Conservation (phyloP, 2,329 filamentous ascomycete species). For the Arthrobotrys megalospora region DNA sequence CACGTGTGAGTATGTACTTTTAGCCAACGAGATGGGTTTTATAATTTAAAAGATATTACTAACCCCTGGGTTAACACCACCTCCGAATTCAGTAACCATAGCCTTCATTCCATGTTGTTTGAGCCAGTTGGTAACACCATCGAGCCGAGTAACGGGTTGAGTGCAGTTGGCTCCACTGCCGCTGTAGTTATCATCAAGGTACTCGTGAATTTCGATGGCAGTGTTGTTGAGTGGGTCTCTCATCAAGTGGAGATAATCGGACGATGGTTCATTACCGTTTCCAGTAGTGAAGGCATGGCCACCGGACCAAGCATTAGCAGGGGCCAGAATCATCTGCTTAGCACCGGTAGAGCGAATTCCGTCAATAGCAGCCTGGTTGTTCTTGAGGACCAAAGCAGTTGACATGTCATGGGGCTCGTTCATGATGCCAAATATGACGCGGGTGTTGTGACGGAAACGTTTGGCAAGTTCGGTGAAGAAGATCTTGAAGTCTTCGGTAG, state of each 20-base stretch:
- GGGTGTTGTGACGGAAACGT: conserved; percentile 70
- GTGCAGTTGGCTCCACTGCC: conserved; percentile 69
- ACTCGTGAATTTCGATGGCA: conserved; percentile 72
- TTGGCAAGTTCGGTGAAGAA: conserved; percentile 71
- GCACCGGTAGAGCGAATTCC: conserved; percentile 69
- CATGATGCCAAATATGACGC: conserved; percentile 72
- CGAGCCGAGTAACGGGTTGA: conserved; percentile 68
- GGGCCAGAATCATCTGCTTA: conserved; percentile 70
- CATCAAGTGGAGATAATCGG: conserved; percentile 68
- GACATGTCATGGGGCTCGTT: conserved; percentile 72
- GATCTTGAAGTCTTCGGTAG: conserved; percentile 69
- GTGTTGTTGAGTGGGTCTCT: conserved; percentile 70
- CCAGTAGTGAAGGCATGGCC: conserved; percentile 70
- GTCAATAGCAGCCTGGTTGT: conserved; percentile 70
- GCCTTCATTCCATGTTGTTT: conserved; percentile 69
- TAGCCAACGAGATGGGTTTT: neutral
- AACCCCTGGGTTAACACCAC: conserved; percentile 54
- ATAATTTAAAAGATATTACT: neutral
- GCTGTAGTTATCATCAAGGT: conserved; percentile 71
- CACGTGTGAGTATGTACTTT: conserved; percentile 62
- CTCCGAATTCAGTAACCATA: conserved; percentile 72
- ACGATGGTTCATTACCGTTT: conserved; percentile 67
- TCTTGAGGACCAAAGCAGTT: conserved; percentile 69
- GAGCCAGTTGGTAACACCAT: conserved; percentile 70
- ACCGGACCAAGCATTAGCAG: conserved; percentile 71